phyloP scores from a whole-genome alignment of 441 rosid species.

The Populus hybrid region DNA sequence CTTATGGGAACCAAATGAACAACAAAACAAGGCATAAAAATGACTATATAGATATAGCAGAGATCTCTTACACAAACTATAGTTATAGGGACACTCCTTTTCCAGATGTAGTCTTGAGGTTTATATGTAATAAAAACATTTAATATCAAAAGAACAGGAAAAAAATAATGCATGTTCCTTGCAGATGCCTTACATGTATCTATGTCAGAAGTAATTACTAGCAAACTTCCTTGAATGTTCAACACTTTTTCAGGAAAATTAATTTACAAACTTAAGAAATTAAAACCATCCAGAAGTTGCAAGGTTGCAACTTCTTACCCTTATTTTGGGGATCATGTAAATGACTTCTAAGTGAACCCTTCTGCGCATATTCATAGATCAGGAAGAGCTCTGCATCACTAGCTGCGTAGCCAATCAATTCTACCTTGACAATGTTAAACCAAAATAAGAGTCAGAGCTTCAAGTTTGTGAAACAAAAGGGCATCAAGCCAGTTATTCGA shows the following conservation, averaged over 20 bases:
- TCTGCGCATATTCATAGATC: slow-evolving; percentile 87
- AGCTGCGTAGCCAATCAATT: slow-evolving; percentile 90
- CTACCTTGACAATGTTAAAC: slow-evolving; percentile 73
- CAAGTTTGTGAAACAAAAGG: slow-evolving; percentile 12
- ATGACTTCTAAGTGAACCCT: slow-evolving; percentile 81
- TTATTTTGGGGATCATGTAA: slow-evolving; percentile 88
- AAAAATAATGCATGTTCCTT: background rate
- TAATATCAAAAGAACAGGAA: background rate
- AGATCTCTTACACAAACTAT: background rate
- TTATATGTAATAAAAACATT: background rate
- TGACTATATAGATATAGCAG: too few relatives aligned
- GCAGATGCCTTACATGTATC: background rate
- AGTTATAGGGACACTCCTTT: background rate
- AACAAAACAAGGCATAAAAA: too few relatives aligned
- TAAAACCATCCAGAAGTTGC: background rate
- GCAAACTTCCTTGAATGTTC: background rate
- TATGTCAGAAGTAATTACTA: background rate
- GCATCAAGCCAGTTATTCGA: background rate
- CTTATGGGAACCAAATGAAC: background rate
- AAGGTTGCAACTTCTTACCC: slow-evolving; percentile 42
- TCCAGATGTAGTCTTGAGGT: background rate
- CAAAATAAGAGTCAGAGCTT: slow-evolving; percentile 26
- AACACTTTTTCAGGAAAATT: background rate
- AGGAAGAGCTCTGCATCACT: slow-evolving; percentile 78
- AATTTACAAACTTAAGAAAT: background rate